Percentiles rank a stretch among this genome's conserved stretches.
These are phyloP conservation scores for Chlamydomonas schloesseri DNA, from an alignment of 139 green algal genomes.

Conservation along the genomic window DNA sequence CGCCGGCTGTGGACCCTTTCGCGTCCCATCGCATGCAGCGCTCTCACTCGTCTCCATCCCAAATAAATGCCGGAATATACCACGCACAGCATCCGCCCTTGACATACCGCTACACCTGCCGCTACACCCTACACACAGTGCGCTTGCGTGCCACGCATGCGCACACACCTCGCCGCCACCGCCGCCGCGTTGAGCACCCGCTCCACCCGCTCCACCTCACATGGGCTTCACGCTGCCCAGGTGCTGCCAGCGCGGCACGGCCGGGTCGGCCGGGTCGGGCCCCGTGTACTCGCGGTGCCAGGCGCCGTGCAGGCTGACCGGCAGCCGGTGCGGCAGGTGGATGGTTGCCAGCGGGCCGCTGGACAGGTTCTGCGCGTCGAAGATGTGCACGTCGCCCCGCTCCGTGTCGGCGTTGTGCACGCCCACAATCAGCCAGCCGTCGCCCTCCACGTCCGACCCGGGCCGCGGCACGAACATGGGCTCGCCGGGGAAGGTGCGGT, in stretches of 20 bases:
- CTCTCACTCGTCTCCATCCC: too few relatives aligned
- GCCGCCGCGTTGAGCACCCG: too few relatives aligned
- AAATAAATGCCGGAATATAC: too few relatives aligned
- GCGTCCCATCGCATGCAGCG: too few relatives aligned
- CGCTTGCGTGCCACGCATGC: too few relatives aligned
- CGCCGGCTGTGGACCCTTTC: too few relatives aligned
- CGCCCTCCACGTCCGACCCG: conserved; percentile 62
- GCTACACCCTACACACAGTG: too few relatives aligned
- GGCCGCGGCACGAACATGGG: conserved; percentile 77
- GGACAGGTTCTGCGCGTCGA: conserved; percentile 60
- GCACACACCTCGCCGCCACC: too few relatives aligned
- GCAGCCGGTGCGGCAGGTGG: conserved; percentile 71
- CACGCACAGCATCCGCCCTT: too few relatives aligned
- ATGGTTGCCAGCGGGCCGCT: conserved; percentile 67
- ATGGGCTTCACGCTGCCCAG: not conserved
- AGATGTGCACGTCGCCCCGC: conserved; percentile 55
- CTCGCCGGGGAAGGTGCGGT: conserved; percentile 72
- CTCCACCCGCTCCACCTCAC: not conserved
- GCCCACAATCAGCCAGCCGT: conserved; percentile 79
- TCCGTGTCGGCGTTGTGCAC: conserved; percentile 66
- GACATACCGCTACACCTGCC: too few relatives aligned
- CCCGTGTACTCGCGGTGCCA: conserved; percentile 41
- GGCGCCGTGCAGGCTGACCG: conserved; percentile 69
- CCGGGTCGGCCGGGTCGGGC: not conserved
- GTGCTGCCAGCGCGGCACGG: conserved; percentile 16